Base-by-base conservation (phyloP, 208 protist species). In the Crithidia mellificae region DNA sequence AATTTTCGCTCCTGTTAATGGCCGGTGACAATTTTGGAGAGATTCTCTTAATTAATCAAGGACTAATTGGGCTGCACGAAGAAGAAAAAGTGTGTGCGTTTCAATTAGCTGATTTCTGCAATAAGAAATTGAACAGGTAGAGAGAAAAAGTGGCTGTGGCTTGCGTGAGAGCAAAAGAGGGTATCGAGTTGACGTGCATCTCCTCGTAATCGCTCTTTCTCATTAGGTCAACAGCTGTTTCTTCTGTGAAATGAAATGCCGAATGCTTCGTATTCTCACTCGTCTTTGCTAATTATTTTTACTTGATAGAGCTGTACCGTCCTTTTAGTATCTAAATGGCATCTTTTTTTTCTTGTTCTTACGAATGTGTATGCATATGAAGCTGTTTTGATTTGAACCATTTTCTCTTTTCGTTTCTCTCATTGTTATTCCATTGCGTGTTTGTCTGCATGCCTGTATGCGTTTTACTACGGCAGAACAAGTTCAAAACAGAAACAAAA, bases 261-360 rank as follows among this genome's bases (percentile, higher is more conserved):
- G n/a, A n/a, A n/a, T n/a, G n/a, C n/a, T n/a, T n/a, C n/a, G n/a
- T n/a, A n/a, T n/a, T n/a, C 8, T 53, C 17, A 32, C 22, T 6
- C 15, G 6, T 52, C 11, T 55, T 30, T 53, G 47, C 57, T 66
- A 17, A 20, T n/a, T 24, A 46, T 41, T 56, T 46, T 59, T 38
- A 66, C 44, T 54, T 56, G 29, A 38, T 56, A 39, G 29, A 56
- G 11, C 51, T 56, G 51, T 56, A 38, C 51, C 51, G 47, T 69
- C 36, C 63, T 43, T 49, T 70, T 49, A 11, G 8, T 49, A 22
- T 56, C 43, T 63, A 19, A n/a, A n/a, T 68, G 63, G 9, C 29
- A 64, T 56, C 38, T 66, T 63, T 58, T 56, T 39, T 32, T 44
- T 30, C 29, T 39, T 36, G 8, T 49, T 62, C 41, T 62, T 62